Evolutionary conservation across 176 grass and related monocot species (phyloP).

Genomic region (Avena sativa): DNA sequence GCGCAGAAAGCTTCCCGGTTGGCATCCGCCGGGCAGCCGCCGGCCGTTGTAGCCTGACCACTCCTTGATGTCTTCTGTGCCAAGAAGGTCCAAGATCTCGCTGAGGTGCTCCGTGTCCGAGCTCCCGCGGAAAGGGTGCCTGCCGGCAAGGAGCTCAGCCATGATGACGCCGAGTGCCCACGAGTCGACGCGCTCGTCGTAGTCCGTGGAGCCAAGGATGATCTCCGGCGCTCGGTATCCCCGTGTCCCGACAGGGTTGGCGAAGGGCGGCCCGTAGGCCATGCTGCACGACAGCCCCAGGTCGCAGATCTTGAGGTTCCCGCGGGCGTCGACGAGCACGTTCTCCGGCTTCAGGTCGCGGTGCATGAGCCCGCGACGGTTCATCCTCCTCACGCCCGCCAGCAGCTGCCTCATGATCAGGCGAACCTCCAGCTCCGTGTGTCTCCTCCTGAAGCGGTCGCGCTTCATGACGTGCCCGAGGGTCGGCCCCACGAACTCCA

Average conservation of each 20-base stretch:
- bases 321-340: constrained; percentile 43
- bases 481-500: constrained; percentile 31
- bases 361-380: constrained; percentile 58
- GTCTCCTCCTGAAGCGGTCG: not conserved
- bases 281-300: constrained; percentile 28
- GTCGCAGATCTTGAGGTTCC: constrained; percentile 49
- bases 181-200: constrained; percentile 37
- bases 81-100: constrained; percentile 25
- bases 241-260: constrained; percentile 25
- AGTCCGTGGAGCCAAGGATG: constrained; percentile 28
- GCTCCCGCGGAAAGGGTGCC: not conserved
- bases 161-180: constrained; percentile 50
- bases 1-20: not conserved
- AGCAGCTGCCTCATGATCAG: constrained; percentile 37
- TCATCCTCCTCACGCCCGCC: constrained; percentile 1
- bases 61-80: not conserved
- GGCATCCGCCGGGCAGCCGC: not conserved
- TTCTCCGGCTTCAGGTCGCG: constrained; percentile 71
- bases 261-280: not conserved
- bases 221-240: constrained; percentile 46
- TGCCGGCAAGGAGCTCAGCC: constrained; percentile 43
- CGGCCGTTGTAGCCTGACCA: not conserved
- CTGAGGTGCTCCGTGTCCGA: constrained; percentile 41
- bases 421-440: constrained; percentile 22
- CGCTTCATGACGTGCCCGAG: constrained; percentile 24